Base-by-base conservation (phyloP, 345 rosid genomes). In the Citrus mangshanensis region DNA sequence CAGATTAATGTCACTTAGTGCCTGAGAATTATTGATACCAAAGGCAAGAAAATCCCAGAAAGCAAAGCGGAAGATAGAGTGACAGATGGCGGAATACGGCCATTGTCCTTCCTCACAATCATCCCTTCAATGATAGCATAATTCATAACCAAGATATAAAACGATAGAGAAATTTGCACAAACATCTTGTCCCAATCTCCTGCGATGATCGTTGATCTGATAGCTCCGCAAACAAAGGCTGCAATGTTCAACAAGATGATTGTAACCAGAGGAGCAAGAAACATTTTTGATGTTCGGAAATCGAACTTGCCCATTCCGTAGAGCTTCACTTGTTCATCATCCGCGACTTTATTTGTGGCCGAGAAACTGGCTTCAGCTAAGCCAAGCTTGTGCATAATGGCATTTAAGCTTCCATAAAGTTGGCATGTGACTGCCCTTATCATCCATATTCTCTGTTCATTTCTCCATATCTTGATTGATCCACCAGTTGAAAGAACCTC, bases 91-190 rank as follows among this genome's bases (percentile, higher is more conserved):
- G 88, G 68, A 77, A 89, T 76, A 0, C 89, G 73, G 4, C 88
- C 90, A 25, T 75, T 84, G 75, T 87, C 90, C 74, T 72, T 87
- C 84, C 87, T 81, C n/a, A 81, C 2, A 0, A 80, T 12, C 82
- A 86, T 84, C 32, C 90, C 92, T 80, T 87, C 90, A 70, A 89
- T 75, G 4, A 87, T 34, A 1, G 88, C 78, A 18, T 80, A 83
- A 60, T 84, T 80, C 77, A 82, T 27, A 0, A 30, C 30, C 25
- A 89, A 42, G n/a, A 89, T 77, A 74, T 82, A 89, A 51, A 74
- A 24, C 4, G 92, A 85, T 0, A 89, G 72, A 0, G 72, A 65
- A 1, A 78, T 63, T 73, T 89, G 90, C 16, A 35, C 74, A 7
- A 68, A 18, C 82, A 78, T 58, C 28, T 68, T 7, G 25, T 79